phyloP scores from a whole-genome alignment of 352 stramenopile species.

The Phytophthora sp. region DNA sequence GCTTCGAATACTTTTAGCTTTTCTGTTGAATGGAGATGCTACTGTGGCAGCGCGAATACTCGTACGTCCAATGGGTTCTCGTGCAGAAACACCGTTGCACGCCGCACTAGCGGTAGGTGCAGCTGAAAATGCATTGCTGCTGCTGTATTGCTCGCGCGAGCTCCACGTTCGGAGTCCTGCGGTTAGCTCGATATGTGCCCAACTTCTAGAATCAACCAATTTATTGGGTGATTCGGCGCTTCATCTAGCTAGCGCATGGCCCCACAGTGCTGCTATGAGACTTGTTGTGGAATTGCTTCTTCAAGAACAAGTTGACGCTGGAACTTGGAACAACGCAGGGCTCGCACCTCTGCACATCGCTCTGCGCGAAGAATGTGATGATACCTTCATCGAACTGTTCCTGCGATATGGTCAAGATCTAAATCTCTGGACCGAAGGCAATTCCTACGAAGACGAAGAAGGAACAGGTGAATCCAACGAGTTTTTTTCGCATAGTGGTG shows the following conservation, averaged over 20 bases:
- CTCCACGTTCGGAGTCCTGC: constrained; percentile 24
- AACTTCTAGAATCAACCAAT: constrained; percentile 33
- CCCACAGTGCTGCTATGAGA: constrained; percentile 40
- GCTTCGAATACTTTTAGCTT: constrained; percentile 49
- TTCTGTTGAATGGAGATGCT: constrained; percentile 26
- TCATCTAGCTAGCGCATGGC: constrained; percentile 55
- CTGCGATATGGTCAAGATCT: constrained; percentile 54
- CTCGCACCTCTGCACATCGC: constrained; percentile 62
- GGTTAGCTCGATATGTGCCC: constrained; percentile 21
- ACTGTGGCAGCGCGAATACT: constrained; percentile 26
- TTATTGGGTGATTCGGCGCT: constrained; percentile 47
- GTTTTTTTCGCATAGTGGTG: constrained; percentile 3
- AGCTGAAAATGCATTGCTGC: constrained; percentile 44
- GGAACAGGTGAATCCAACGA: constrained; percentile 6
- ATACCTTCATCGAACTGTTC: constrained; percentile 52
- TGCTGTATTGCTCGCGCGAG: constrained; percentile 43
- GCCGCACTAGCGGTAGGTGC: constrained; percentile 45
- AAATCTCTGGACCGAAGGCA: constrained; percentile 71
- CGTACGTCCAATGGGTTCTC: constrained; percentile 21
- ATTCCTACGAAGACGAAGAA: constrained; percentile 15
- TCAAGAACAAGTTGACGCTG: constrained; percentile 42
- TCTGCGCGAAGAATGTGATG: constrained; percentile 48
- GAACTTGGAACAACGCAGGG: constrained; percentile 58
- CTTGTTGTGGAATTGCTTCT: constrained; percentile 56
- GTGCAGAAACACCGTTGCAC: constrained; percentile 50